Evolutionary conservation across 2,329 filamentous ascomycete genomes (phyloP).

Genomic region (Periglandula ipomoeae): DNA sequence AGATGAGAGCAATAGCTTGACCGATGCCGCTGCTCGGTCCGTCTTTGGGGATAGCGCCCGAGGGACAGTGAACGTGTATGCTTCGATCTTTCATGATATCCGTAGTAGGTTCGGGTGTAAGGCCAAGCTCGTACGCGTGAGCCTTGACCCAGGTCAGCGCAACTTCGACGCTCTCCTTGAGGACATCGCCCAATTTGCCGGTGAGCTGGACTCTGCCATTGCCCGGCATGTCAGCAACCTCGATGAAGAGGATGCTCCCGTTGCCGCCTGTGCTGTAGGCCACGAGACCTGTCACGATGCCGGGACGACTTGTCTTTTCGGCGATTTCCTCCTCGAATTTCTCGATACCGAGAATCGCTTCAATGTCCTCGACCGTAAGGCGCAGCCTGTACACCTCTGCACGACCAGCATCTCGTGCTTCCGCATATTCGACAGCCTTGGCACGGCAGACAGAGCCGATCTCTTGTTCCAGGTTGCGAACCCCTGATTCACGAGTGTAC

Average conservation of each 20-base stretch:
- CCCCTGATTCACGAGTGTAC: conserved; percentile 93
- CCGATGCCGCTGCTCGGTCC: conserved; percentile 80
- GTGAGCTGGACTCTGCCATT: conserved; percentile 88
- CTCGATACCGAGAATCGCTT: conserved; percentile 85
- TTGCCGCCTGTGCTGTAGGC: conserved; percentile 90
- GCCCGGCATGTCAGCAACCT: conserved; percentile 95
- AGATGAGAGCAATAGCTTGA: conserved; percentile 88
- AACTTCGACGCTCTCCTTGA: conserved; percentile 95
- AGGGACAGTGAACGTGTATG: conserved; percentile 93
- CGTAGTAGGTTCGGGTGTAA: conserved; percentile 69
- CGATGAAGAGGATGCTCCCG: conserved; percentile 95
- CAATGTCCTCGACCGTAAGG: conserved; percentile 71
- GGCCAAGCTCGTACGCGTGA: conserved; percentile 81
- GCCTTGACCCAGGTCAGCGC: conserved; percentile 95
- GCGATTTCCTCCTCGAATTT: conserved; percentile 94
- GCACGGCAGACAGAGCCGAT: conserved; percentile 89
- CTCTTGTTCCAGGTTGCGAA: conserved; percentile 92
- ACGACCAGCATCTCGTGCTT: conserved; percentile 68
- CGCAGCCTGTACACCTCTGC: conserved; percentile 62
- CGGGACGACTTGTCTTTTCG: conserved; percentile 72
- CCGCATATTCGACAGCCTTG: conserved; percentile 91
- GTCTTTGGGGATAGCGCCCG: conserved; percentile 91
- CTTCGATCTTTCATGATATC: conserved; percentile 95
- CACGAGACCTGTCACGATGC: conserved; percentile 91
- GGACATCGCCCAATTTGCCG: conserved; percentile 89